Conservation (phyloP, 371 early-diverging fungal genomes). For the Encephalitozoon intestinalis region DNA sequence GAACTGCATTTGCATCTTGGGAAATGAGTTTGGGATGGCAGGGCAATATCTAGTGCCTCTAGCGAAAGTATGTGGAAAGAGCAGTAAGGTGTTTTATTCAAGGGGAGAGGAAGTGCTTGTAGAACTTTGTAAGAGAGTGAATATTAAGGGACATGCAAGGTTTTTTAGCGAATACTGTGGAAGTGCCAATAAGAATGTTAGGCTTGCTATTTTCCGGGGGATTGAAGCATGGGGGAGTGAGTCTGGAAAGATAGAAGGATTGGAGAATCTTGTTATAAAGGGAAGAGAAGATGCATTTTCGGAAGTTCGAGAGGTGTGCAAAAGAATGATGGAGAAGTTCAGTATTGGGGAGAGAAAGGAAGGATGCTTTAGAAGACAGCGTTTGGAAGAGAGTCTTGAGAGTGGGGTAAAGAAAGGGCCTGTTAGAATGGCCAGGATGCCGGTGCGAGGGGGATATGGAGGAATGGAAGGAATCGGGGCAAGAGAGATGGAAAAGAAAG, state of each 20-base stretch:
- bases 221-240: background rate
- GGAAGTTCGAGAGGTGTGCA: constrained; percentile 34
- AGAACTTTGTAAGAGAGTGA: constrained; percentile 8
- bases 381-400: background rate
- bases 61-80: constrained; percentile 33
- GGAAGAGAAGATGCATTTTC: constrained; percentile 28
- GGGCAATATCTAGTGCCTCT: constrained; percentile 7
- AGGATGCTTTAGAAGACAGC: background rate
- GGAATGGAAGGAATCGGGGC: background rate
- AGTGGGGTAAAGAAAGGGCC: background rate
- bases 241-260: background rate
- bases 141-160: background rate
- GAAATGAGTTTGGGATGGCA: background rate
- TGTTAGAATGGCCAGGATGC: background rate
- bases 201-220: constrained; percentile 23
- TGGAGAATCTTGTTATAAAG: constrained; percentile 20
- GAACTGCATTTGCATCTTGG: background rate
- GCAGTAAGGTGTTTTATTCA: constrained; percentile 33
- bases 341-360: background rate
- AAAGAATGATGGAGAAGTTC: background rate
- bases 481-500: background rate
- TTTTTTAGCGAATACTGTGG: constrained; percentile 6
- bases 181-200: constrained; percentile 41
- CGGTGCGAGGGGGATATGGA: background rate
- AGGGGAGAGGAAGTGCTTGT: constrained; percentile 25